phyloP scores from a whole-genome alignment of 345 rosid genomes.

The Raphanus sativus region DNA sequence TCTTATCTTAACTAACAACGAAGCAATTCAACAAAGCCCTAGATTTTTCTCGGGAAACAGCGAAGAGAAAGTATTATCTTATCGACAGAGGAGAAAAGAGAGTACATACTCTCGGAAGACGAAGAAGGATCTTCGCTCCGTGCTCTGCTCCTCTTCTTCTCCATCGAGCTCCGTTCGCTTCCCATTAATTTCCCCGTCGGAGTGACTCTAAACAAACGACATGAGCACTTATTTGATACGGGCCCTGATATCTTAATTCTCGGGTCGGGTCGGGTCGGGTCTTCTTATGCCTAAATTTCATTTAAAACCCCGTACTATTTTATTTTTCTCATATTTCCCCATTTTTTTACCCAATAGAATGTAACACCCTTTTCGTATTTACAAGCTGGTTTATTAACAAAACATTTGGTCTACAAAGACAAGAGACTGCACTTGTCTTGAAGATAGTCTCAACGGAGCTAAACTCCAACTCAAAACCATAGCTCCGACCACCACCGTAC shows the following conservation, averaged over 20 bases:
- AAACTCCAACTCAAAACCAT: slow-evolving; percentile 68
- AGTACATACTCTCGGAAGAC: slow-evolving; percentile 43
- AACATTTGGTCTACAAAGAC: slow-evolving; percentile 46
- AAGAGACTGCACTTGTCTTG: slow-evolving; percentile 48
- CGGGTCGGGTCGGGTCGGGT: slow-evolving; percentile 27
- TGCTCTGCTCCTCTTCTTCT: slow-evolving; percentile 54
- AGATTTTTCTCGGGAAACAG: slow-evolving; percentile 21
- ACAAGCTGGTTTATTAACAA: slow-evolving; percentile 24
- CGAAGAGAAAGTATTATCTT: neutral
- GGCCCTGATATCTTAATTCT: neutral
- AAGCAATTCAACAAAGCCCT: neutral
- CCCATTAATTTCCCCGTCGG: slow-evolving; percentile 47
- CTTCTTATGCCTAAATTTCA: neutral
- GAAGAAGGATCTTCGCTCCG: slow-evolving; percentile 42
- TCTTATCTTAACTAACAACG: neutral
- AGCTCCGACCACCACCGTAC: slow-evolving; percentile 65
- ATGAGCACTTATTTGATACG: neutral
- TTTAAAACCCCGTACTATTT: neutral
- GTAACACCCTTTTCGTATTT: neutral
- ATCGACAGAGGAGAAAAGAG: neutral
- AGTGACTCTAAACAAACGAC: neutral
- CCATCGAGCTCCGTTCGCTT: slow-evolving; percentile 56
- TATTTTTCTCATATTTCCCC: neutral
- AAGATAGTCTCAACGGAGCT: slow-evolving; percentile 60
- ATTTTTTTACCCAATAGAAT: neutral